These are phyloP conservation scores for Candida tibetensis DNA, from an alignment of 805 yeast genomes.

Conservation along the genomic window DNA sequence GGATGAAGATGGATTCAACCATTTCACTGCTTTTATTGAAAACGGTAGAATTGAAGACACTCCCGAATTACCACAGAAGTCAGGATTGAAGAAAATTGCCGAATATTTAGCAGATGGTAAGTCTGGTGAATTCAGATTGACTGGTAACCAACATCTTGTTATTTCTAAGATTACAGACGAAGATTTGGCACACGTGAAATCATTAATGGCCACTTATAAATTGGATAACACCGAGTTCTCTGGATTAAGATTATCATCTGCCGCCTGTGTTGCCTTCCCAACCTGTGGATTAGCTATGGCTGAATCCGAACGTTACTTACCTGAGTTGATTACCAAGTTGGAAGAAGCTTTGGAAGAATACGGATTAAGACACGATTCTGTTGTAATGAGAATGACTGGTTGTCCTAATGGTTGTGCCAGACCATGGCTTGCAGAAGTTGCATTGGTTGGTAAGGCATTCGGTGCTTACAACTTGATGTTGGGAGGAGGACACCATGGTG, in stretches of 20 bases:
- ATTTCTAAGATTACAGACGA: slow-evolving; percentile 70
- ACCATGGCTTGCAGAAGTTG: slow-evolving; percentile 97
- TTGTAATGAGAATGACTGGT: slow-evolving; percentile 98
- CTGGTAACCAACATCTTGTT: slow-evolving; percentile 93
- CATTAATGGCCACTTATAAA: slow-evolving; percentile 65
- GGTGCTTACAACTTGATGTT: slow-evolving; percentile 91
- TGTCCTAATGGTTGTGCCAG: slow-evolving; percentile 99
- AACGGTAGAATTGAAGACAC: slow-evolving; percentile 96
- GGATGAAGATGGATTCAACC: slow-evolving; percentile 80
- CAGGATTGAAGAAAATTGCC: slow-evolving; percentile 81
- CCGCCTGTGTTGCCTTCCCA: slow-evolving; percentile 97
- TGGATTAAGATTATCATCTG: slow-evolving; percentile 82
- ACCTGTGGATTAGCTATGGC: slow-evolving; percentile 99
- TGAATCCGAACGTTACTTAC: slow-evolving; percentile 90
- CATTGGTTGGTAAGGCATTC: slow-evolving; percentile 90
- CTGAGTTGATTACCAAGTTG: slow-evolving; percentile 73
- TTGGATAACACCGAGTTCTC: slow-evolving; percentile 81
- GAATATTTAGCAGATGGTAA: slow-evolving; percentile 54
- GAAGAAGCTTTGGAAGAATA: slow-evolving; percentile 87
- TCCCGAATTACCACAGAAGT: slow-evolving; percentile 82
- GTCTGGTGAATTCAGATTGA: slow-evolving; percentile 86
- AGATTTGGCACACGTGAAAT: slow-evolving; percentile 61
- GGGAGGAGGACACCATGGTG: slow-evolving; percentile 95
- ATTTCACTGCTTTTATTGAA: slow-evolving; percentile 91
- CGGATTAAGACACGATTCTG: slow-evolving; percentile 90